Evolutionary conservation across 257 asterid genomes (phyloP).

Genomic region (Linaria vulgaris): DNA sequence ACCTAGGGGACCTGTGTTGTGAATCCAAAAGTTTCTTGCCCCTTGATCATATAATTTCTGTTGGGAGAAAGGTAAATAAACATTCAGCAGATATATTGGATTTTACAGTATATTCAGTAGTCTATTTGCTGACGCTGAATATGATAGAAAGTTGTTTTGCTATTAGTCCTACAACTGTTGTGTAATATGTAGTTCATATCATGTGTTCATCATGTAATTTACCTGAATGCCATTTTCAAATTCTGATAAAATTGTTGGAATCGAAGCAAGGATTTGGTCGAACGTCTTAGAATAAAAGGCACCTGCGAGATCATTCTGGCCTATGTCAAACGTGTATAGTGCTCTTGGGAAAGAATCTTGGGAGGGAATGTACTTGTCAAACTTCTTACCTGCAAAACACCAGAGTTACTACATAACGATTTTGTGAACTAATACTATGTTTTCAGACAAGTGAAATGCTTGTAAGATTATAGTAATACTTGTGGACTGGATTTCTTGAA

Average conservation of each 20-base stretch:
- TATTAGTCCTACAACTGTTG: not conserved
- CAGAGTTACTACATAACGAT: not conserved
- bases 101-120: not conserved
- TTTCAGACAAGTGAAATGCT: not conserved
- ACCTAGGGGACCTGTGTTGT: slow-evolving; percentile 92
- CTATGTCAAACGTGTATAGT: slow-evolving; percentile 91
- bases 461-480: slow-evolving; percentile 32
- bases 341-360: slow-evolving; percentile 62
- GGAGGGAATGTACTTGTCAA: slow-evolving; percentile 65
- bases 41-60: slow-evolving; percentile 84
- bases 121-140: too few relatives aligned
- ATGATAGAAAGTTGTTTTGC: too few relatives aligned
- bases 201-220: not conserved
- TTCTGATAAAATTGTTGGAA: slow-evolving; percentile 59
- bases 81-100: not conserved
- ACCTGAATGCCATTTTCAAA: slow-evolving; percentile 68
- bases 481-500: slow-evolving; percentile 53
- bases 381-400: slow-evolving; percentile 54
- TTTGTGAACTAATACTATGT: not conserved
- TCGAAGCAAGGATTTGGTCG: slow-evolving; percentile 83
- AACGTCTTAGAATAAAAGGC: slow-evolving; percentile 81
- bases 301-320: slow-evolving; percentile 95
- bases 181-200: not conserved
- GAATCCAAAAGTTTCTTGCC: slow-evolving; percentile 86
- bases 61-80: slow-evolving; percentile 4